These are phyloP conservation scores for Narthecium ossifragum DNA, from an alignment of 106 monocot species.

Conservation along the genomic window DNA sequence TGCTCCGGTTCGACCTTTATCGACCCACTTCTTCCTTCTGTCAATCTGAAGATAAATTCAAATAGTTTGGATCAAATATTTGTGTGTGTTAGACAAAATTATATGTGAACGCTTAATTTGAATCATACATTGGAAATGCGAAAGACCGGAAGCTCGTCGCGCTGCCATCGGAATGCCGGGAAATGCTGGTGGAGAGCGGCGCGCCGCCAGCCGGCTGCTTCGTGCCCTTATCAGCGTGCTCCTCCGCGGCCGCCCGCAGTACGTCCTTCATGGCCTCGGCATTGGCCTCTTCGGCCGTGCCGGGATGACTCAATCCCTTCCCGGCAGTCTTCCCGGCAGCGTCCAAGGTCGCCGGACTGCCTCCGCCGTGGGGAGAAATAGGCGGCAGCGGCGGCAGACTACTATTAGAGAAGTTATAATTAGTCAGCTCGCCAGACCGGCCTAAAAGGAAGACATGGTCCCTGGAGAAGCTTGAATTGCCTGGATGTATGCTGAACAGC, in stretches of 20 bases:
- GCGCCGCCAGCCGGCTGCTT: not conserved
- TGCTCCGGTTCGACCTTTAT: not conserved
- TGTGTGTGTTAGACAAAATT: not conserved
- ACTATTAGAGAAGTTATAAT: not conserved
- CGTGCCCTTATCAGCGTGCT: not conserved
- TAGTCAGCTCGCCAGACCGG: conserved; percentile 38
- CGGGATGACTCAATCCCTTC: not conserved
- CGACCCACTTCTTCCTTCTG: conserved; percentile 7
- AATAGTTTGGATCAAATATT: not conserved
- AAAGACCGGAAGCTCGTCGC: conserved; percentile 43
- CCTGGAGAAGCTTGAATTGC: conserved; percentile 25
- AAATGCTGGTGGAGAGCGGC: conserved; percentile 8
- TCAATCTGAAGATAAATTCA: conserved; percentile 5
- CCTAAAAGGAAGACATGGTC: conserved; percentile 24
- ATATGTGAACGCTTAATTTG: not conserved
- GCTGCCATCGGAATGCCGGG: conserved; percentile 47
- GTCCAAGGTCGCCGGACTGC: not conserved
- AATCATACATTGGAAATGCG: conserved; percentile 57
- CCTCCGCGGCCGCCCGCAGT: conserved; percentile 19
- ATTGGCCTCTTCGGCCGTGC: conserved; percentile 4
- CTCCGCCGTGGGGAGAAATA: not conserved
- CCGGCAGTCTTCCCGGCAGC: not conserved
- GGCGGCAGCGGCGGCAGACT: not conserved
- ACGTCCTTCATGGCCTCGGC: conserved; percentile 34
- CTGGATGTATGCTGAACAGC: conserved; percentile 61